Percentiles rank a stretch among this genome's conserved stretches.
These are phyloP conservation scores for Stagonosporopsis rhizophila DNA, from an alignment of 2,329 filamentous ascomycete genomes.

Conservation along the genomic window DNA sequence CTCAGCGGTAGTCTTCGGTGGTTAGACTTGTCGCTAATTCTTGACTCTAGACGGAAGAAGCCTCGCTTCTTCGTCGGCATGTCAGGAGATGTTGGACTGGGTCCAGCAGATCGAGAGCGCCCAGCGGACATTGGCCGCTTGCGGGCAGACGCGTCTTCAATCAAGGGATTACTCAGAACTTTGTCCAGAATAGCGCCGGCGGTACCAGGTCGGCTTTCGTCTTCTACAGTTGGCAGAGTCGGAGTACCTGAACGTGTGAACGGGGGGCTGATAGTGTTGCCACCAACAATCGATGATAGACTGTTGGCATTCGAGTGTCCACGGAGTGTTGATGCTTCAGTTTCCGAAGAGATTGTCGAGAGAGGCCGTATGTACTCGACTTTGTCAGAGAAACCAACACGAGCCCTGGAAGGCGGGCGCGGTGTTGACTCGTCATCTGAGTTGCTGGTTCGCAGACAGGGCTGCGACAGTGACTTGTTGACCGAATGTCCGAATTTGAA, in stretches of 20 bases:
- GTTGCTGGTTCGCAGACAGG: slow-evolving; percentile 37
- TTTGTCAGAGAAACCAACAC: slow-evolving; percentile 84
- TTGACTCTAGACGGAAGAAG: slow-evolving; percentile 60
- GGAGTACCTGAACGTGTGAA: slow-evolving; percentile 52
- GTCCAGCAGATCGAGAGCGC: slow-evolving; percentile 22
- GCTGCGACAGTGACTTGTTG: slow-evolving; percentile 52
- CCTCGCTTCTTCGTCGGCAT: slow-evolving; percentile 42
- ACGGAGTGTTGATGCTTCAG: slow-evolving; percentile 74
- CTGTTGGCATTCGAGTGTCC: slow-evolving; percentile 80
- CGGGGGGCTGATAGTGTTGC: slow-evolving; percentile 58
- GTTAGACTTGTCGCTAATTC: slow-evolving; percentile 48
- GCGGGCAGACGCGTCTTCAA: slow-evolving; percentile 33
- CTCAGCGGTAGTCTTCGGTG: slow-evolving; percentile 38
- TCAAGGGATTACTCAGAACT: slow-evolving; percentile 34
- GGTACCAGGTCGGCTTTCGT: slow-evolving; percentile 66
- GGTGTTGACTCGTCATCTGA: slow-evolving; percentile 38
- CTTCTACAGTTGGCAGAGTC: slow-evolving; percentile 51
- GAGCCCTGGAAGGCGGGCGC: slow-evolving; percentile 60
- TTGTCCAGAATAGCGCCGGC: slow-evolving; percentile 72
- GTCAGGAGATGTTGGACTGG: slow-evolving; percentile 27
- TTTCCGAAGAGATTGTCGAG: slow-evolving; percentile 84
- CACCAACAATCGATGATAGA: slow-evolving; percentile 77
- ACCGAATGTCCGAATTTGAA: slow-evolving; percentile 45
- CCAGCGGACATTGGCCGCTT: slow-evolving; percentile 50
- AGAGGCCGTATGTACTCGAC: slow-evolving; percentile 84